Evolutionary conservation across 1,284 basidiomycete genomes (phyloP).

Genomic region (Mixia osmundae): DNA sequence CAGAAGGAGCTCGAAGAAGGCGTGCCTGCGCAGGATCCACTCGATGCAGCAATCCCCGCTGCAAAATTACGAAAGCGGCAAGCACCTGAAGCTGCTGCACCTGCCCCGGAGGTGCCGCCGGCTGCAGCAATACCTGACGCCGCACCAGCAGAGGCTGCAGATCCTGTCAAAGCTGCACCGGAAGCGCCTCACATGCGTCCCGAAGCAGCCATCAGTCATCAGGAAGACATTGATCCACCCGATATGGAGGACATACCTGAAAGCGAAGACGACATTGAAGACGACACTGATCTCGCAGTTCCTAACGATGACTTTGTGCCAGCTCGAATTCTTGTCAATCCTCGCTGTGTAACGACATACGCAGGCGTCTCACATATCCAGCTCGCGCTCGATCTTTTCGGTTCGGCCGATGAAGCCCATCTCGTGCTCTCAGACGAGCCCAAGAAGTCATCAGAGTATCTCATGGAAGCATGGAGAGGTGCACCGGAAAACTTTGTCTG

Average conservation of each 20-base stretch:
- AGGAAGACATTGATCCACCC: constrained; percentile 2
- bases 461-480: constrained; percentile 75
- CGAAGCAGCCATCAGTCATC: background rate
- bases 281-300: constrained; percentile 25
- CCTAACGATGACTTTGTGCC: constrained; percentile 71
- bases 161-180: background rate
- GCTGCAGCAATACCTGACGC: background rate
- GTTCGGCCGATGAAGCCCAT: constrained; percentile 38
- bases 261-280: constrained; percentile 14
- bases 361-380: constrained; percentile 83
- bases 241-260: background rate
- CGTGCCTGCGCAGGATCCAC: background rate
- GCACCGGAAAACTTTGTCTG: constrained; percentile 88
- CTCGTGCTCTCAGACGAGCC: constrained; percentile 4
- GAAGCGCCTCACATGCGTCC: background rate
- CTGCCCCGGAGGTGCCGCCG: background rate
- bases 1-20: background rate
- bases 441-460: constrained; percentile 23
- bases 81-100: background rate
- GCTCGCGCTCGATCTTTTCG: constrained; percentile 72
- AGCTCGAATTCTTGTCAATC: constrained; percentile 75
- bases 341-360: constrained; percentile 83
- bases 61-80: background rate
- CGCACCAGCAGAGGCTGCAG: background rate
- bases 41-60: background rate